Percentiles rank a stretch among this genome's conserved stretches.
Conservation (phyloP, 495 filamentous ascomycete species). For the Talaromyces trachyspermus region DNA sequence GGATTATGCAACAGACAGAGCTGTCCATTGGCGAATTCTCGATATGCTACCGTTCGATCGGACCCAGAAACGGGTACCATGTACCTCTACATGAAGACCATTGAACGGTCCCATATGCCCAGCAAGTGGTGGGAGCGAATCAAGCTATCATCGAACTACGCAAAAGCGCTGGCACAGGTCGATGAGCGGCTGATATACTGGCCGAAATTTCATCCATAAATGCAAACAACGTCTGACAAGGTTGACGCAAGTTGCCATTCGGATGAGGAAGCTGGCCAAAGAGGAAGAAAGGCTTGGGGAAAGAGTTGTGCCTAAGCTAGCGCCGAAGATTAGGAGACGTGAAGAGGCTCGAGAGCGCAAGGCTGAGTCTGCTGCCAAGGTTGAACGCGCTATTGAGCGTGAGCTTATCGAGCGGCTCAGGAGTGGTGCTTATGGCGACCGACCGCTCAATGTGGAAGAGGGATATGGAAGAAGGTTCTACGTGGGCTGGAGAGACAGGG, state of each 20-base stretch:
- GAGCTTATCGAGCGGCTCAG: constrained; percentile 87
- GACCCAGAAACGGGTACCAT: constrained; percentile 73
- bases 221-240: constrained; percentile 96
- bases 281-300: constrained; percentile 92
- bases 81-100: constrained; percentile 96
- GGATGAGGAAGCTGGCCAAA: constrained; percentile 72
- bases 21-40: constrained; percentile 90
- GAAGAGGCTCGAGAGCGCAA: constrained; percentile 91
- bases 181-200: constrained; percentile 88
- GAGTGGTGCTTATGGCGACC: constrained; percentile 90
- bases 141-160: constrained; percentile 83
- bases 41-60: constrained; percentile 88
- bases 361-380: constrained; percentile 87
- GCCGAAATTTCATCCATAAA: constrained; percentile 95
- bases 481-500: constrained; percentile 80
- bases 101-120: constrained; percentile 86
- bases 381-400: constrained; percentile 92
- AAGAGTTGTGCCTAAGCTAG: constrained; percentile 78
- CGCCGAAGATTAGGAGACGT: constrained; percentile 82
- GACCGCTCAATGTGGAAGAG: constrained; percentile 89
- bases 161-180: constrained; percentile 77
- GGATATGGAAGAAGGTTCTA: constrained; percentile 97
- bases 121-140: constrained; percentile 93
- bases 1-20: constrained; percentile 93
- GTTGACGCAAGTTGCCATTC: constrained; percentile 85